Conservation (phyloP, 495 filamentous ascomycete species). For the Xylaria sp. region DNA sequence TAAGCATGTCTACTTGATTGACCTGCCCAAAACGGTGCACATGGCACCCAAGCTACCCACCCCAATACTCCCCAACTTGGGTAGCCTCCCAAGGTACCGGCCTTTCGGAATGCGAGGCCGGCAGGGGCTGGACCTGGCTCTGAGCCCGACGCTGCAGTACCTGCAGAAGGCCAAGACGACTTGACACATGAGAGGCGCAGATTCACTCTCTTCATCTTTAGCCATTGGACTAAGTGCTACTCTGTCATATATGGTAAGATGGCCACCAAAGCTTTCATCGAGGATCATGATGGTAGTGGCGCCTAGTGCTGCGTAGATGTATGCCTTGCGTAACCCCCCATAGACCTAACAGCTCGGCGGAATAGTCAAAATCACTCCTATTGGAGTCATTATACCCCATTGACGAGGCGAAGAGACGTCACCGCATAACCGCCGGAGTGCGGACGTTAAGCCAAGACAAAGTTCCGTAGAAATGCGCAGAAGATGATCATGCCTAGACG, state of each 20-base stretch:
- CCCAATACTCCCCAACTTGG: background rate
- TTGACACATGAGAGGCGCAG: constrained; percentile 38
- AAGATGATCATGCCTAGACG: background rate
- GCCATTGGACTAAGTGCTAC: constrained; percentile 57
- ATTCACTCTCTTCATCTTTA: constrained; percentile 73
- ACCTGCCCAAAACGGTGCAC: constrained; percentile 49
- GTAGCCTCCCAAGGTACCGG: constrained; percentile 60
- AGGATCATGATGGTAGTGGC: constrained; percentile 71
- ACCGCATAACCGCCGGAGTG: background rate
- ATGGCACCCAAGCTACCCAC: constrained; percentile 41
- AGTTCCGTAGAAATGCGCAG: background rate
- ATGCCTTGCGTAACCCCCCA: constrained; percentile 24
- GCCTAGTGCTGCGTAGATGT: constrained; percentile 65
- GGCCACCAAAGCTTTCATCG: constrained; percentile 28
- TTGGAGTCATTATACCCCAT: constrained; percentile 44
- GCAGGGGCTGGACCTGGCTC: constrained; percentile 34
- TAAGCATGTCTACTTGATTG: constrained; percentile 48
- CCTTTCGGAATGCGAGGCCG: constrained; percentile 58
- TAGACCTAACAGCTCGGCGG: background rate
- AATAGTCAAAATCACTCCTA: constrained; percentile 36
- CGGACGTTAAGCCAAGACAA: background rate
- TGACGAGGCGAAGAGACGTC: constrained; percentile 21
- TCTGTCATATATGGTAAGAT: background rate
- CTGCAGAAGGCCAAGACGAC: constrained; percentile 51
- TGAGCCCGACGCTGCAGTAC: constrained; percentile 53